Evolutionary conservation across 179 eudicot genomes (phyloP), one percentile per base, ranked within the genome.

Genomic region (Spergularia azorica): DNA sequence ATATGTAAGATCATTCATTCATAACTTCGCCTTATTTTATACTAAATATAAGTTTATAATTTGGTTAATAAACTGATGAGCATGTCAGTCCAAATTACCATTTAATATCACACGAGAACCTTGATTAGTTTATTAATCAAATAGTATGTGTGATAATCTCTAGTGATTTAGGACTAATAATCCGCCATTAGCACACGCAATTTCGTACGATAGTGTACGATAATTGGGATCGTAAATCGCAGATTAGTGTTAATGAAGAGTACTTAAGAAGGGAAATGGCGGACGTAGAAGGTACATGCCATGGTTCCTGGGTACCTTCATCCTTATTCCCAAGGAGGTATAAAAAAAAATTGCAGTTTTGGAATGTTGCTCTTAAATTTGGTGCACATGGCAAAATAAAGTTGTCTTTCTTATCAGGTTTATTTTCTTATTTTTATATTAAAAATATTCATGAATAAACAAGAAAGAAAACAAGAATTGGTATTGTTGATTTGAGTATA

Each of bases 361-460:
- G 94, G 92, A 90, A 90, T 82, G 86, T 87, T 86, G 92, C 87
- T 80, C 87, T 90, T 92, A 80, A 92, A 87, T 90, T 79, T 75
- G 21, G 72, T 38, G 83, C 97, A 92, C 94, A 90, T 92, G 94
- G 85, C 77, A 82, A 84, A 43, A 85, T 74, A 84, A 84, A 79
- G 76, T 59, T 83, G 89, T 86, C 85, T 84, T 78, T 86, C 58
- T 18, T 20, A 46, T 11, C 26, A 67, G 55, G 54, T 66, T 66
- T 41, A 14, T 48, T 67, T 65, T 13, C 26, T 12, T 32, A 32
- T 6, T 13, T 38, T 14, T 38, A 32, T 36, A 12, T 14, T 38
- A 32, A 26, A 64, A 2, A 2, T 15, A 17, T 38, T 26, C 39
- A 26, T 12, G 21, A 63, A 12, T 3, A 26, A 2, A 36, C 14